Conservation (phyloP, 2,329 filamentous ascomycete genomes). For the Gremmenia infestans region DNA sequence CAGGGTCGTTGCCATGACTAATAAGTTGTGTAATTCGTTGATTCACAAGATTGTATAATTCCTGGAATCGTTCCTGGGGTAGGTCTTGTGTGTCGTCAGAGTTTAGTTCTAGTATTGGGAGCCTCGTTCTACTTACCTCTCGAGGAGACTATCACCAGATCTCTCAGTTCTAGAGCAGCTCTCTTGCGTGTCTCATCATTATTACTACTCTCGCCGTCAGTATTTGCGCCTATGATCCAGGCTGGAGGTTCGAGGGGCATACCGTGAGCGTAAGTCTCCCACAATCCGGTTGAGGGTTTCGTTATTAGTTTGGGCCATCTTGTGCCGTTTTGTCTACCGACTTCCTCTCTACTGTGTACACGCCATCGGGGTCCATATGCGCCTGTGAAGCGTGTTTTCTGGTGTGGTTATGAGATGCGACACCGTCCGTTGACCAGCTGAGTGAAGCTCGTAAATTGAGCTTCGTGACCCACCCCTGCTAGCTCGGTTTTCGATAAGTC, state of each 20-base stretch:
- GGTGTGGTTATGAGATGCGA: background rate
- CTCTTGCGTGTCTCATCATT: conserved; percentile 31
- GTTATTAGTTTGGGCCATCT: conserved; percentile 30
- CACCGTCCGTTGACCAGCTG: background rate
- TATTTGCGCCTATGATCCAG: background rate
- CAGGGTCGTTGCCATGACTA: conserved; percentile 77
- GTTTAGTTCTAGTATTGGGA: background rate
- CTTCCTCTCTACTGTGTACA: conserved; percentile 18
- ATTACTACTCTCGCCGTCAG: conserved; percentile 17
- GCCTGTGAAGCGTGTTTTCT: conserved; percentile 8
- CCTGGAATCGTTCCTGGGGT: conserved; percentile 70
- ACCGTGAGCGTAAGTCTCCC: conserved; percentile 29
- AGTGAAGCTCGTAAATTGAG: background rate
- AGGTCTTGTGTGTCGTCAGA: conserved; percentile 53
- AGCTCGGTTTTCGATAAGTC: background rate
- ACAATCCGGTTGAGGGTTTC: conserved; percentile 30
- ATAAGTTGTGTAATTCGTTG: conserved; percentile 67
- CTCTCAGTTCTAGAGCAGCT: conserved; percentile 31
- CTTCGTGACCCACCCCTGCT: background rate
- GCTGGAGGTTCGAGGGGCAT: conserved; percentile 1
- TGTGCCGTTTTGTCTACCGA: conserved; percentile 16
- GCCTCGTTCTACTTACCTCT: conserved; percentile 25
- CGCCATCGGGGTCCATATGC: conserved; percentile 26
- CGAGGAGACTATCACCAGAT: conserved; percentile 29
- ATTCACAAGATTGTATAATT: conserved; percentile 64